Percentiles rank a stretch among this genome's conserved stretches.
Conservation (phyloP, 2,329 filamentous ascomycete genomes). For the Fusarium pseudocircinatum region DNA sequence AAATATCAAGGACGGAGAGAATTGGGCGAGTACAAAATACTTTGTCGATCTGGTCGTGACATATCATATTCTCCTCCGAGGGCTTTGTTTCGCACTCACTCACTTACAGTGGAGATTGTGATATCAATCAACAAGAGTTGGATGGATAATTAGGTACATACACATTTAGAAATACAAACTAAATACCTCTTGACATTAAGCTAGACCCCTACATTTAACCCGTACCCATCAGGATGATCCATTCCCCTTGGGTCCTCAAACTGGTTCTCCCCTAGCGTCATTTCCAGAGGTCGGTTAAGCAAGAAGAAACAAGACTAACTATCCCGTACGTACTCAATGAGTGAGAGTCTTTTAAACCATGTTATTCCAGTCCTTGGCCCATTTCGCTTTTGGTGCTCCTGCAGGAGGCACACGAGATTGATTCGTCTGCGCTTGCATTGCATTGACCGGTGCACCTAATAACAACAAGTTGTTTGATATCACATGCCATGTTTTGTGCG, state of each 20-base stretch:
- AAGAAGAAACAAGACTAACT: constrained; percentile 22
- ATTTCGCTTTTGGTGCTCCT: constrained; percentile 27
- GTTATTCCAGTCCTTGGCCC: constrained; percentile 16
- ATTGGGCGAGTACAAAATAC: background rate
- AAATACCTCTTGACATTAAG: background rate
- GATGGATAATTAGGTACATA: background rate
- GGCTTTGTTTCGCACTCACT: background rate
- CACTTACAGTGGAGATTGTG: background rate
- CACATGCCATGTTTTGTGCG: constrained; percentile 24
- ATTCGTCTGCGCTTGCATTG: constrained; percentile 23
- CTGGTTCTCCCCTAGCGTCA: constrained; percentile 20
- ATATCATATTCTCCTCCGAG: constrained; percentile 5
- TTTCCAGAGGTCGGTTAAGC: constrained; percentile 19
- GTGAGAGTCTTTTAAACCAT: constrained; percentile 11
- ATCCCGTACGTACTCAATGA: background rate
- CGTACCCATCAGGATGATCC: constrained; percentile 22
- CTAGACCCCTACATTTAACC: constrained; percentile 12
- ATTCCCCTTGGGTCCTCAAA: constrained; percentile 11
- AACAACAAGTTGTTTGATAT: constrained; percentile 20
- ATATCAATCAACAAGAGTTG: background rate
- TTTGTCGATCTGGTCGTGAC: background rate
- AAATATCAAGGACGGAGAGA: constrained; percentile 3
- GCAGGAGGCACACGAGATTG: constrained; percentile 19
- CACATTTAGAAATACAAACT: background rate
- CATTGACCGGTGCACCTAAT: constrained; percentile 28